Base-by-base conservation (phyloP, 1,139 yeast genomes). In the Debaryomycetaceae sp. region DNA sequence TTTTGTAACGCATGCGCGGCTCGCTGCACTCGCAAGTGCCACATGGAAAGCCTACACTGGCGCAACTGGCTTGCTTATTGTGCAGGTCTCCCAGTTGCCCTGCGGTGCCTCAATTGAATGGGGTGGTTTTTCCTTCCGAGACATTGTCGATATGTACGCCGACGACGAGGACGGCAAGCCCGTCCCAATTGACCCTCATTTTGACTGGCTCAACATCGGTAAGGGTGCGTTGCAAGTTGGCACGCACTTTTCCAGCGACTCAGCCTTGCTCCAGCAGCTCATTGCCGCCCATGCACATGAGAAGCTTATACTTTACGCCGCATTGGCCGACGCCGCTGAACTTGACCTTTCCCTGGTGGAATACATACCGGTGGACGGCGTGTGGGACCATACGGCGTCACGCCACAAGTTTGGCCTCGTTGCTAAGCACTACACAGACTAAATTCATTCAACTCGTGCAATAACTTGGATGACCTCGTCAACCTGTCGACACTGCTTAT, bases 61-160 rank as follows among this genome's bases (percentile, higher is more conserved):
- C 14, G 13, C 11, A 13, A 29, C 38, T 3, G 48, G 53, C 16
- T 49, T 81, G 31, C 47, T 76, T 7, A 63, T 83, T 4, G 84
- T 75, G 1, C 68, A 72, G 39, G 85, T 86, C 0, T 54, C 61
- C 1, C 66, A 59, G 17, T 59, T 91, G 30, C 97, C 97, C 1
- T 73, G 75, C 29, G 65, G 66, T 22, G 93, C 95, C 0, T 48
- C 53, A 10, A 72, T 83, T 13, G 97, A 89, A 57, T 85, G 95
- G 93, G 75, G 83, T 25, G 89, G 88, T 1, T 43, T 70, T 4
- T 53, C 75, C 5, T 75, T 61, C 42, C 65, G 65, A 35, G 55
- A 58, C 18, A 30, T 58, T 3, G 53, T 48, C 3, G 56, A 49
- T 3, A 48, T 60, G 47, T 62, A 67, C 32, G 73, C 66, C 23